Conservation (phyloP, 1,284 basidiomycete species). For the Ganoderma leucocontextum region DNA sequence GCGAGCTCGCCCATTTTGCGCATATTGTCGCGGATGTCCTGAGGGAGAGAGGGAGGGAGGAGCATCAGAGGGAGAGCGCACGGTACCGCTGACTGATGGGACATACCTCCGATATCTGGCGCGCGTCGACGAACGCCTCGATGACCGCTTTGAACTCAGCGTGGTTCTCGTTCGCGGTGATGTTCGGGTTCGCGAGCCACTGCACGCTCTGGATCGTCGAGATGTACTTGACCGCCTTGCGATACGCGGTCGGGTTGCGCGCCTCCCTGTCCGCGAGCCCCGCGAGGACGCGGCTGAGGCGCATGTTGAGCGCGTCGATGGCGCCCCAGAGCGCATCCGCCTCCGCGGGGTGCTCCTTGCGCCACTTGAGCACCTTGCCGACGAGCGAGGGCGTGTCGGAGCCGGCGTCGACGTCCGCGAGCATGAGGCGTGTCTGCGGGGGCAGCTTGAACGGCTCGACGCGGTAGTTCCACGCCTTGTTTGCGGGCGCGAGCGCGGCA, state of each 20-base stretch:
- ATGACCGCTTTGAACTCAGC: slow-evolving; percentile 47
- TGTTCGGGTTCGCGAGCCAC: slow-evolving; percentile 67
- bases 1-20: slow-evolving; percentile 85
- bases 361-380: slow-evolving; percentile 89
- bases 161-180: slow-evolving; percentile 47
- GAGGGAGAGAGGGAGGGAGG: slow-evolving; percentile 18
- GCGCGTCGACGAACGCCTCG: slow-evolving; percentile 63
- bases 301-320: slow-evolving; percentile 69
- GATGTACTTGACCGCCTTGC: slow-evolving; percentile 64
- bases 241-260: slow-evolving; percentile 57
- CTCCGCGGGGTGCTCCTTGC: slow-evolving; percentile 64
- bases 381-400: slow-evolving; percentile 94
- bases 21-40: slow-evolving; percentile 87
- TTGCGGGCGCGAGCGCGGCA: slow-evolving; percentile 65
- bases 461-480: slow-evolving; percentile 71
- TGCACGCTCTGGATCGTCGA: slow-evolving; percentile 64
- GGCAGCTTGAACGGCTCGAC: slow-evolving; percentile 82
- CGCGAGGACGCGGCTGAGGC: slow-evolving; percentile 60
- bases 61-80: background rate
- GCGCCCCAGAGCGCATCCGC: slow-evolving; percentile 77
- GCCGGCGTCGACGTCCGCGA: slow-evolving; percentile 94
- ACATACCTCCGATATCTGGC: slow-evolving; percentile 64
- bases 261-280: slow-evolving; percentile 58
- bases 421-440: slow-evolving; percentile 79
- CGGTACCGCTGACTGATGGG: too few relatives aligned